Conservation (phyloP, 2,329 filamentous ascomycete species). For the Monascus ruber region DNA sequence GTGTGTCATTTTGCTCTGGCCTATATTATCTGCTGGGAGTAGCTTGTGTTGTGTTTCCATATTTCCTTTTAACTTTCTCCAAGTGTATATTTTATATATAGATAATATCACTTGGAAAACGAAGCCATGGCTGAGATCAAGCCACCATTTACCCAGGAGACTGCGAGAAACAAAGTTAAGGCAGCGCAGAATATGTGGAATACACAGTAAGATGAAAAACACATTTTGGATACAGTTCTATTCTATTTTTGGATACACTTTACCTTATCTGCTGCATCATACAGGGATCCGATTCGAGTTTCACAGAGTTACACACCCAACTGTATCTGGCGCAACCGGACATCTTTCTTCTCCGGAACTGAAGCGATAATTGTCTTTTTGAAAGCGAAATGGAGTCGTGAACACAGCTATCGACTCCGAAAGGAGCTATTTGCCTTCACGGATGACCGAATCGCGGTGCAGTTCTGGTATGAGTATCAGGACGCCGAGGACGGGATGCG, state of each 20-base stretch:
- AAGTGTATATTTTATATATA: too few relatives aligned
- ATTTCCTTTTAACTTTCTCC: too few relatives aligned
- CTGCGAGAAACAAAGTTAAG: constrained; percentile 67
- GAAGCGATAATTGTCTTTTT: constrained; percentile 58
- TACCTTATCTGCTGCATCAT: neutral
- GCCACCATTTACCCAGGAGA: constrained; percentile 66
- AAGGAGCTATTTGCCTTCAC: constrained; percentile 76
- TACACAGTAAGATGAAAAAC: constrained; percentile 43
- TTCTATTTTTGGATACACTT: neutral
- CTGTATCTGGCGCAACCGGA: constrained; percentile 71
- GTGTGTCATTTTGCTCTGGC: too few relatives aligned
- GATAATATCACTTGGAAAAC: neutral
- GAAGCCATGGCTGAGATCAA: constrained; percentile 27
- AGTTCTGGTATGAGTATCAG: constrained; percentile 82
- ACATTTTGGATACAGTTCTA: constrained; percentile 2
- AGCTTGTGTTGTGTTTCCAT: too few relatives aligned
- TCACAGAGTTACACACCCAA: constrained; percentile 64
- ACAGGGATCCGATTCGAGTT: constrained; percentile 52
- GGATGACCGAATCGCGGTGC: constrained; percentile 68
- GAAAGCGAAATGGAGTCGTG: constrained; percentile 60
- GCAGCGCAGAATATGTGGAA: constrained; percentile 78
- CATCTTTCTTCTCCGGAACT: constrained; percentile 56
- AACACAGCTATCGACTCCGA: constrained; percentile 60
- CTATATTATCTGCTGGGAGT: too few relatives aligned
- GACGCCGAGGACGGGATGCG: constrained; percentile 50